Conservation (phyloP, 805 yeast genomes). For the Candida nonsorbophila region DNA sequence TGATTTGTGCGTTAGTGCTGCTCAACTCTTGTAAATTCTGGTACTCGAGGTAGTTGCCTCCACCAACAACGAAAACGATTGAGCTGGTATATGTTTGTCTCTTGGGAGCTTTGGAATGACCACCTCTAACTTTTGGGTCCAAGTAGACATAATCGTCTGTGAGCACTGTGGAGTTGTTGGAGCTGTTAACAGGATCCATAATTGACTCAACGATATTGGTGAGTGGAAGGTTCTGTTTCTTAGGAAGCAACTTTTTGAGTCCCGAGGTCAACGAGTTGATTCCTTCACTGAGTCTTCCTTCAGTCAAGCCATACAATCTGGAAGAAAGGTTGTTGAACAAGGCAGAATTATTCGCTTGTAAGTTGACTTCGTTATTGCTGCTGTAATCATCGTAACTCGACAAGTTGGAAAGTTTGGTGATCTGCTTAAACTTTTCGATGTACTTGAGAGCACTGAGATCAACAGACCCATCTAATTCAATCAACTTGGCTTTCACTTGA, state of each 20-base stretch:
- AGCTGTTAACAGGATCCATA: constrained; percentile 72
- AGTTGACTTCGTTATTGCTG: constrained; percentile 8
- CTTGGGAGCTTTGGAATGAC: constrained; percentile 83
- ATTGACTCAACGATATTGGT: constrained; percentile 89
- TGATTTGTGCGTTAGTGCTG: constrained; percentile 29
- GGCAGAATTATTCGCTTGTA: constrained; percentile 42
- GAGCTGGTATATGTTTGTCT: constrained; percentile 78
- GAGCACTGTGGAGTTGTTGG: constrained; percentile 56
- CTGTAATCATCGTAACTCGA: constrained; percentile 11
- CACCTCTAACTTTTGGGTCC: constrained; percentile 89
- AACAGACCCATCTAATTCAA: constrained; percentile 41
- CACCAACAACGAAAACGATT: constrained; percentile 90
- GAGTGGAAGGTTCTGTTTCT: constrained; percentile 80
- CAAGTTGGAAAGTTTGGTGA: constrained; percentile 15
- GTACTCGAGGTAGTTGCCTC: constrained; percentile 92
- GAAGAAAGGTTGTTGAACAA: constrained; percentile 70
- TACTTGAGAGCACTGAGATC: constrained; percentile 65
- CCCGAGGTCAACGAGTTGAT: constrained; percentile 86
- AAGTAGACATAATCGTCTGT: constrained; percentile 89
- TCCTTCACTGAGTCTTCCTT: constrained; percentile 81
- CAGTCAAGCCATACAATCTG: constrained; percentile 74
- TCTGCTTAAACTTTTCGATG: constrained; percentile 76
- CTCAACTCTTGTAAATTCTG: constrained; percentile 93
- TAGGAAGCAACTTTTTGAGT: constrained; percentile 81
- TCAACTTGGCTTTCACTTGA: constrained; percentile 62